Conservation (phyloP, 2,329 filamentous ascomycete genomes). For the Ambrosiella beaveri region DNA sequence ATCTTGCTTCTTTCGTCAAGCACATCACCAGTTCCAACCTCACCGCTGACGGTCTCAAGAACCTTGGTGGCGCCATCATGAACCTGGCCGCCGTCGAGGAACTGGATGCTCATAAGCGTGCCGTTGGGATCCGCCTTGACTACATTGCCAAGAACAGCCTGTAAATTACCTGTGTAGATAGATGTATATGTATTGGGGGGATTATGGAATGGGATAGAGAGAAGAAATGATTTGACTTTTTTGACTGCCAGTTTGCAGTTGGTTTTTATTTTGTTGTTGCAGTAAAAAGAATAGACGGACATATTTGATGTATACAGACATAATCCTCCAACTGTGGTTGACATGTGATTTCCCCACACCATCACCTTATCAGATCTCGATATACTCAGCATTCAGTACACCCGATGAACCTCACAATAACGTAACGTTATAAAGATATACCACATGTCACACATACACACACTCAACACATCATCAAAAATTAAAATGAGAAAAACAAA, state of each 20-base stretch:
- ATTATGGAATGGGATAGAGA: not conserved
- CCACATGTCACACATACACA: not conserved
- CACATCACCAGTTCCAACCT: conserved; percentile 93
- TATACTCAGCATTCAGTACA: no score
- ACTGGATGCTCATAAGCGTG: conserved; percentile 78
- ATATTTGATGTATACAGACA: no score
- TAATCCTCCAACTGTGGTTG: no score
- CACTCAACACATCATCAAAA: no score
- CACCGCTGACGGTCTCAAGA: conserved; percentile 65
- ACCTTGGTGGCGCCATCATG: conserved; percentile 83
- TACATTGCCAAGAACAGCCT: conserved; percentile 23
- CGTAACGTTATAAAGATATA: not conserved
- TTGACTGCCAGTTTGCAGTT: conserved; percentile 1
- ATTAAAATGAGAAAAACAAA: no score
- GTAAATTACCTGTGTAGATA: not conserved
- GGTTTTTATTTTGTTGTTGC: not conserved
- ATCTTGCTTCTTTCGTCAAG: conserved; percentile 88
- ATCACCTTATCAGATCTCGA: no score
- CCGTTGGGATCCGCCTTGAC: conserved; percentile 66
- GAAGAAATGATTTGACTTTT: not conserved
- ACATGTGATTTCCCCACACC: no score
- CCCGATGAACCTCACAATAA: not conserved
- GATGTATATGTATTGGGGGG: not conserved
- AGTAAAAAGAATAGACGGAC: no score
- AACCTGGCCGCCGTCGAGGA: conserved; percentile 87